Percentiles rank a stretch among this genome's conserved stretches.
phyloP scores from a whole-genome alignment of 305 asterid species.

The Striga hermonthica region DNA sequence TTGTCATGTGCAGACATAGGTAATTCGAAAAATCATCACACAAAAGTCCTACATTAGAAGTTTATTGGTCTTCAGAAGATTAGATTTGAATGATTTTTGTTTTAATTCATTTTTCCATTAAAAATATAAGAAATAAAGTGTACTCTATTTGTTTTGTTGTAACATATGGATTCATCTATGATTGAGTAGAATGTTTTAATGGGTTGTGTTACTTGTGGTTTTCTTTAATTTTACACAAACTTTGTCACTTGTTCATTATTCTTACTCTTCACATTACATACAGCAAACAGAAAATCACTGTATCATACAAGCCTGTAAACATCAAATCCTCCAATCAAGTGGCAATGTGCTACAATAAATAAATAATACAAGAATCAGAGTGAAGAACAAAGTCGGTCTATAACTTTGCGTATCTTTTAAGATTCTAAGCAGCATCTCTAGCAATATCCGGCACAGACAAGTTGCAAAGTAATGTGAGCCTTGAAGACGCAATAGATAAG shows the following conservation, averaged over 20 bases:
- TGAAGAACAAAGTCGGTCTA: not conserved
- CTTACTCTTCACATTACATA: not conserved
- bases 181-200: constrained; percentile 11
- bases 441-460: constrained; percentile 53
- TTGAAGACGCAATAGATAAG: constrained; percentile 56
- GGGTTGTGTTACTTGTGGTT: not conserved
- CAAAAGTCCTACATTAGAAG: no score
- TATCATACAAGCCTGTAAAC: constrained; percentile 1
- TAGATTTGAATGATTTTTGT: not conserved
- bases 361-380: not conserved
- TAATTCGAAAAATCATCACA: no score
- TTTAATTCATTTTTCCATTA: constrained; percentile 5
- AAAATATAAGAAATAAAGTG: not conserved
- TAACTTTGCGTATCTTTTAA: constrained; percentile 57
- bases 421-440: constrained; percentile 42
- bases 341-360: not conserved
- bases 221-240: not conserved
- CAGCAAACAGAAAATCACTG: not conserved
- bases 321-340: not conserved
- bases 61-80: constrained; percentile 19
- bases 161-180: not conserved
- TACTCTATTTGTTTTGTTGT: not conserved
- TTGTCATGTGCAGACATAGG: no score
- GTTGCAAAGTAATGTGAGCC: constrained; percentile 58
- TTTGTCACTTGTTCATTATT: not conserved